These are phyloP conservation scores for Trichoderma gracile DNA, from an alignment of 2,329 filamentous ascomycete genomes.

Conservation along the genomic window DNA sequence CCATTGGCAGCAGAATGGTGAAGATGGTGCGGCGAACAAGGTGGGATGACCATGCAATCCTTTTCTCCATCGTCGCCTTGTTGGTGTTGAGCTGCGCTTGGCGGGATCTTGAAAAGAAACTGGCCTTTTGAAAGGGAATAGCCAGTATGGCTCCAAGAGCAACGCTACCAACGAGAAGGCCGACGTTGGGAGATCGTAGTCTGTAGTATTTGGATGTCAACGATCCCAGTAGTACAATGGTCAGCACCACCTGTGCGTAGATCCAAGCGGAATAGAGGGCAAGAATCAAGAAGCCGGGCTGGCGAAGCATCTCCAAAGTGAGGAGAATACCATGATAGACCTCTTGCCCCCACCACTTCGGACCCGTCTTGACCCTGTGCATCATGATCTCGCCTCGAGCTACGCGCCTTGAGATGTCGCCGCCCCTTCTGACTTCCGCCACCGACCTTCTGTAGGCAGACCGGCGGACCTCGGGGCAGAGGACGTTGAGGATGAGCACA, in stretches of 20 bases:
- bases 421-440: constrained; percentile 59
- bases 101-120: constrained; percentile 65
- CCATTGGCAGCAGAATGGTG: constrained; percentile 65
- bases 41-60: constrained; percentile 70
- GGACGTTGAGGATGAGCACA: constrained; percentile 67
- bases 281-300: constrained; percentile 72
- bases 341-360: constrained; percentile 76
- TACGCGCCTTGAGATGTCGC: constrained; percentile 57
- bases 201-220: constrained; percentile 69
- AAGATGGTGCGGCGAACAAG: constrained; percentile 68
- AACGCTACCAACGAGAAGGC: constrained; percentile 64
- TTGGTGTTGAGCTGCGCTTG: constrained; percentile 60
- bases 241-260: constrained; percentile 71
- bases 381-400: constrained; percentile 75
- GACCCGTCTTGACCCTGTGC: constrained; percentile 70
- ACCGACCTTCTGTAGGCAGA: constrained; percentile 69
- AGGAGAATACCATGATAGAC: constrained; percentile 69
- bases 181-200: constrained; percentile 64
- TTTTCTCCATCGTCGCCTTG: constrained; percentile 65
- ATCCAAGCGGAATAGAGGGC: constrained; percentile 76
- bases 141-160: constrained; percentile 69
- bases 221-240: constrained; percentile 71
- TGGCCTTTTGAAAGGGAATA: constrained; percentile 73
- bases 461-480: constrained; percentile 70
- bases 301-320: constrained; percentile 68